Conservation (phyloP, 192 early-diverging fungal species). For the Podila epigama region DNA sequence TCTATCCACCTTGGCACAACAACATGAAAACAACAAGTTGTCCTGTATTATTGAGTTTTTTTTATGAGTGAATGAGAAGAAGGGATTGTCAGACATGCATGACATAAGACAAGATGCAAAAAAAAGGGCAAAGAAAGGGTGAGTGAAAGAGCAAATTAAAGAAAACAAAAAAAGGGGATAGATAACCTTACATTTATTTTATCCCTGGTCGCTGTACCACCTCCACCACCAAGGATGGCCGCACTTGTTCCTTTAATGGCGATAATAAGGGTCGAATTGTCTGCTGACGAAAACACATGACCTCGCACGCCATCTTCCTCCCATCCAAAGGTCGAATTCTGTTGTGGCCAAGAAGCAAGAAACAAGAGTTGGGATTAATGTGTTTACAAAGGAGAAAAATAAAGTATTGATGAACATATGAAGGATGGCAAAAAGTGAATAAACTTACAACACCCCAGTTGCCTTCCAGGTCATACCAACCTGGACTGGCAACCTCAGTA, state of each 20-base stretch:
- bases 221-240: constrained; percentile 68
- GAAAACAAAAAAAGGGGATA: not conserved
- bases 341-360: constrained; percentile 8
- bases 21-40: constrained; percentile 96
- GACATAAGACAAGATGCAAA: too few species aligned
- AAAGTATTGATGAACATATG: not conserved
- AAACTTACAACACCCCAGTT: constrained; percentile 66
- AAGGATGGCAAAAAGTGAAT: not conserved
- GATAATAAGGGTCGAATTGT: constrained; percentile 77
- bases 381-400: not conserved
- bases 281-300: constrained; percentile 81
- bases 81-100: constrained; percentile 2
- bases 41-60: constrained; percentile 72
- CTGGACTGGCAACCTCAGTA: constrained; percentile 63
- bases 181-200: constrained; percentile 66
- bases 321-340: constrained; percentile 80
- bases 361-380: not conserved
- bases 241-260: constrained; percentile 90
- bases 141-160: too few species aligned
- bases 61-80: not conserved
- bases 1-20: constrained; percentile 90
- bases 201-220: constrained; percentile 73
- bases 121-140: too few species aligned
- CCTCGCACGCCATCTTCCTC: constrained; percentile 79
- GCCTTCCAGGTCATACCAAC: constrained; percentile 76